Evolutionary conservation across 1,284 basidiomycete species (phyloP).

Genomic region (Pseudozyma flocculosa): DNA sequence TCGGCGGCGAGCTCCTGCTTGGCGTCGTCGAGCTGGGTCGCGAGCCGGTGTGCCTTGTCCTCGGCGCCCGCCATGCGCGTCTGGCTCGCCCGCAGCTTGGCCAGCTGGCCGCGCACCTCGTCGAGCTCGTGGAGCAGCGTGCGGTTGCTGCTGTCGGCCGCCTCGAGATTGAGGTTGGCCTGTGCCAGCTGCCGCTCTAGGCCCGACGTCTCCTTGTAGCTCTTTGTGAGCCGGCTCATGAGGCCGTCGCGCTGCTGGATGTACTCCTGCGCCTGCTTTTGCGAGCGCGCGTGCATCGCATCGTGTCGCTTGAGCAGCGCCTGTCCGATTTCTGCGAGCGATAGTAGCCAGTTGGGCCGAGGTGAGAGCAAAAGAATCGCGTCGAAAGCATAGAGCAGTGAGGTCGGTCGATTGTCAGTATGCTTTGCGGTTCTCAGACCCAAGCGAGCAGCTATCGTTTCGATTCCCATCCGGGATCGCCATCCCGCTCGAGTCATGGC

Average conservation of each 20-base stretch:
- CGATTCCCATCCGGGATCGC: too few species aligned
- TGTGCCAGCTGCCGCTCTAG: slow-evolving; percentile 72
- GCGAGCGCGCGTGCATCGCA: slow-evolving; percentile 69
- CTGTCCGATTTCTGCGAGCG: slow-evolving; percentile 76
- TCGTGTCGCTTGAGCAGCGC: slow-evolving; percentile 83
- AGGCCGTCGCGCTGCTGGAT: slow-evolving; percentile 46
- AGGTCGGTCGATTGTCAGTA: too few species aligned
- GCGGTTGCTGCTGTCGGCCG: slow-evolving; percentile 76
- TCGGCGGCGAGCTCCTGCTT: slow-evolving; percentile 79
- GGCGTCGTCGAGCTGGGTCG: slow-evolving; percentile 74
- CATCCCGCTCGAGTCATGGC: too few species aligned
- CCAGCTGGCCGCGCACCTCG: slow-evolving; percentile 70
- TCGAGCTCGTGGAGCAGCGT: slow-evolving; percentile 74
- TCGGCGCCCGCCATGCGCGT: slow-evolving; percentile 65
- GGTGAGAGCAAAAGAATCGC: too few species aligned
- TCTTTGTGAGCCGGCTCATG: slow-evolving; percentile 41
- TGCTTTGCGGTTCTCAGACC: too few species aligned
- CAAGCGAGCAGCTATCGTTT: too few species aligned
- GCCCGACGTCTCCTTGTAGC: slow-evolving; percentile 38
- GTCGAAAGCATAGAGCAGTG: too few species aligned
- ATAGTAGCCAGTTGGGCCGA: not conserved
- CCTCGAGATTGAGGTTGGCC: slow-evolving; percentile 76
- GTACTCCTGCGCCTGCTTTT: slow-evolving; percentile 55
- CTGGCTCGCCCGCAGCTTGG: slow-evolving; percentile 70
- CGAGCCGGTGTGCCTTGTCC: slow-evolving; percentile 9